Base-by-base conservation (phyloP, 202 grass and related monocot species). In the Setaria italica region DNA sequence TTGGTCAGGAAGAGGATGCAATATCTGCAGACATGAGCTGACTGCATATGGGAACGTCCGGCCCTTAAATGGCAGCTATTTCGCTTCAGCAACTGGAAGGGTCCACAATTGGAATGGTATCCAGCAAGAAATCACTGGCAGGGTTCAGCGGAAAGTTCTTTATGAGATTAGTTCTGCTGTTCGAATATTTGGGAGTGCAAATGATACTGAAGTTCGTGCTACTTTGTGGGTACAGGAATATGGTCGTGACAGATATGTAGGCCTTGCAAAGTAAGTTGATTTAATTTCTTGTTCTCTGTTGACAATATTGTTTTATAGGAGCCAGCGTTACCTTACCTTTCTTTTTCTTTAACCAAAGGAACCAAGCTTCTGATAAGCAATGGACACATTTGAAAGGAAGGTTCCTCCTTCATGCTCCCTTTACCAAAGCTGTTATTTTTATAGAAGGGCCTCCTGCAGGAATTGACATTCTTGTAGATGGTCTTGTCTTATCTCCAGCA, bases 1-100 rank as follows among this genome's bases (percentile, higher is more conserved):
- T 90, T 99, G 97, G 97, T 94, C 91, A 83, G 97, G 97, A 89
- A 94, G 93, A 94, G 96, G 91, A 91, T 99, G 97, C 85, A 92
- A 91, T 80, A 94, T 99, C 79, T 30, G 79, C 66, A 88, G 90
- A 87, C 90, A 96, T 90, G 90, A 90, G 74, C 48, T 87, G 53
- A 87, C 53, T 88, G 84, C 79, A 48, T 75, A 95, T 76, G 91
- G 88, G n/a, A 94, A 89, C 13, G 86, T 99, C 46, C 60, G n/a
- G 49, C 88, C 93, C 32, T 86, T 99, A 60, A 91, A 77, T 85
- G 93, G 93, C 15, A 94, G 78, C 9, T 95, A 82, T 83, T 96
- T 99, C 77, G 93, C 92, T 71, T 90, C 90, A 45, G 97, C 87
- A 45, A 92, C 90, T 54, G 84, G 92, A 84, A 86, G 93, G 12